Evolutionary conservation across 495 filamentous ascomycete genomes (phyloP), one percentile per base, ranked within the genome.

Genomic region (Hyaloscypha hepaticicola): DNA sequence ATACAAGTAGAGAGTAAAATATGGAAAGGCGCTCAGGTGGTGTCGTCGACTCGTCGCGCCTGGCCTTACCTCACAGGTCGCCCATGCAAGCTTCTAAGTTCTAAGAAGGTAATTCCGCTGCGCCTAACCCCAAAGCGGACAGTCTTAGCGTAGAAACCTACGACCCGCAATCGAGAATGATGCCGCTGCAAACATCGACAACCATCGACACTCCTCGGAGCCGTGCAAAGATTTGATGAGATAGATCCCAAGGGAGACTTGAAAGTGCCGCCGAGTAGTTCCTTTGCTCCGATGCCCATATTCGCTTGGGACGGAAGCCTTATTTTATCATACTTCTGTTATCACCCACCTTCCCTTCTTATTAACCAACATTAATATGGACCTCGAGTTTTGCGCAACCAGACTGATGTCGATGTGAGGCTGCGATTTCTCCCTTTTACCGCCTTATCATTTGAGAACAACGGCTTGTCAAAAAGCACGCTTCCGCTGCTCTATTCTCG

Each of bases 391-490:
- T 56, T 56, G 53, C 51, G 51, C 51, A 21, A 27, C 16, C 51
- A 55, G 22, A 16, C 19, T 16, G 38, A 45, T 19, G 38, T 45
- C 38, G 38, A 45, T 19, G 38, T 45, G 5, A 45, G 38, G 38
- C 38, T 16, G 38, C 38, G 38, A 45, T 45, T 16, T 16, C 38
- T 45, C 12, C 26, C 26, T 26, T 16, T 26, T 24, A 45, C 38
- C 5, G 38, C 38, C 12, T 28, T 41, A 58, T 41, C 33, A 22
- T 58, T 58, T 45, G 19, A 29, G 56, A 58, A 7, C 22, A 19
- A 16, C 58, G 38, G 50, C 34, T 50, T 51, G 38, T 60, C 58
- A 60, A 41, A 8, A 25, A 33, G 27, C 58, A 26, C 28, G 22
- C 21, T 31, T n/a, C 53, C 27, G n/a, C 27, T 27, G 22, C n/a